Evolutionary conservation across 768 basidiomycete species (phyloP), one percentile per base, ranked within the genome.

Genomic region (Infundibulicybe gibba): DNA sequence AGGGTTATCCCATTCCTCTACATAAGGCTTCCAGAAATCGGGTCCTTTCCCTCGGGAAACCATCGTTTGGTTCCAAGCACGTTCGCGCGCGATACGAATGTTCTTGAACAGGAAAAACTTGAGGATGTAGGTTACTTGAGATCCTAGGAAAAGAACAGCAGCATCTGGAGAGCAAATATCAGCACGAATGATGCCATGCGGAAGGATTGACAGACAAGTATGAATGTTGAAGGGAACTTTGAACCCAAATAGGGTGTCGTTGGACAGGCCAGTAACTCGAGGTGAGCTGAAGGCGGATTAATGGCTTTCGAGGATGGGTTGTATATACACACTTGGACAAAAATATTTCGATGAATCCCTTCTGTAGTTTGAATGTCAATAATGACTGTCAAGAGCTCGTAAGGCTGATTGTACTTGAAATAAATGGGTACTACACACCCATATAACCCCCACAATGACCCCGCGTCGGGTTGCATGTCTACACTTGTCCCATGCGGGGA

Each of bases 401-500:
- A 25, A 25, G 8, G 25, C 8, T 25, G 25, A 25, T 25, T 25
- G 8, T 25, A 25, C 25, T 25, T 25, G 3, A 3, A 25, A 25
- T n/a, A 25, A 25, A 25, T 25, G 25, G 25, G 33, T 32, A 32
- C 21, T n/a, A 65, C 75, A 33, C 56, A 86, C 89, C 89, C 89
- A 92, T 30, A 77, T 62, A 0, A 75, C 59, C 0, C 86, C 92
- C 34, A 90, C 85, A 13, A 77, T 63, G 0, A 77, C 68, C 0
- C 94, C 93, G 15, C 92, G 70, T 40, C 74, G 59, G 1, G 79
- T 77, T 0, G 87, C 94, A 64, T 94, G 85, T 52, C 74, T 78
- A 60, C 91, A 89, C 66, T 91, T 94, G 58, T 87, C 69, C 90
- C 93, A 91, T 6, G 87, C 83, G 3, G 92, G 90, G 19, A 71